Conservation (phyloP, 2,329 filamentous ascomycete species). For the Teratosphaeria pseudoeucalypti region DNA sequence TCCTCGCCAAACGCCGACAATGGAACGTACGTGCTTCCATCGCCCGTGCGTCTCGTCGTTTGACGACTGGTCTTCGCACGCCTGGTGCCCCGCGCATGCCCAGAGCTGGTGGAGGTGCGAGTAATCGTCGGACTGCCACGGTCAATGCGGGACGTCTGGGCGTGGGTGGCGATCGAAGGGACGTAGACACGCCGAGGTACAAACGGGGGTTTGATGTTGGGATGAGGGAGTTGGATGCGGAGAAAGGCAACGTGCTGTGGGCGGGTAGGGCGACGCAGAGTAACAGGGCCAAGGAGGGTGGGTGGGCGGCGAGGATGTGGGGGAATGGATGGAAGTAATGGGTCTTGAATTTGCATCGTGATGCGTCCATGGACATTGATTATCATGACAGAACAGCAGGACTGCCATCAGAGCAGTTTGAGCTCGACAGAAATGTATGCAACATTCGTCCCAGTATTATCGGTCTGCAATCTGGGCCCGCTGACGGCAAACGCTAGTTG, state of each 20-base stretch:
- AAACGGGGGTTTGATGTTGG: conserved; percentile 18
- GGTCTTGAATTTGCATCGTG: too few species aligned
- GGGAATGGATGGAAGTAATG: conserved; percentile 19
- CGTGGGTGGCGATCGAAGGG: not conserved
- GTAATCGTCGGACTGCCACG: conserved; percentile 3
- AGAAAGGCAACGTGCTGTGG: conserved; percentile 2
- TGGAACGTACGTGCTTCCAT: conserved; percentile 69
- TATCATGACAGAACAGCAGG: too few species aligned
- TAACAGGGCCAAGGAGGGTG: conserved; percentile 7
- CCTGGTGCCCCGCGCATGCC: not conserved
- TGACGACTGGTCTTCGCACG: conserved; percentile 22
- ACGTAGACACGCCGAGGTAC: conserved; percentile 5
- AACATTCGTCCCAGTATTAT: too few species aligned
- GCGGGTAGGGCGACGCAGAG: not conserved
- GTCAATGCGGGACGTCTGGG: conserved; percentile 1
- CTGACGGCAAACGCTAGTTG: not conserved
- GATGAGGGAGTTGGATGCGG: conserved; percentile 21
- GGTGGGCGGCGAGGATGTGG: conserved; percentile 13
- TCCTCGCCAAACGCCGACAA: conserved; percentile 72
- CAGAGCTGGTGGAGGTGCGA: not conserved
- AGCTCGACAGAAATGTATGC: too few species aligned
- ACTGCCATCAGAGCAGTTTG: too few species aligned
- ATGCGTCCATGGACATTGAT: too few species aligned
- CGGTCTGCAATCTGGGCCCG: not conserved
- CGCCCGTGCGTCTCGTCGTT: conserved; percentile 48